Percentiles rank a stretch among this genome's conserved stretches.
Evolutionary conservation across 1,139 yeast genomes (phyloP).

Genomic region (Yamadazyma sp.): DNA sequence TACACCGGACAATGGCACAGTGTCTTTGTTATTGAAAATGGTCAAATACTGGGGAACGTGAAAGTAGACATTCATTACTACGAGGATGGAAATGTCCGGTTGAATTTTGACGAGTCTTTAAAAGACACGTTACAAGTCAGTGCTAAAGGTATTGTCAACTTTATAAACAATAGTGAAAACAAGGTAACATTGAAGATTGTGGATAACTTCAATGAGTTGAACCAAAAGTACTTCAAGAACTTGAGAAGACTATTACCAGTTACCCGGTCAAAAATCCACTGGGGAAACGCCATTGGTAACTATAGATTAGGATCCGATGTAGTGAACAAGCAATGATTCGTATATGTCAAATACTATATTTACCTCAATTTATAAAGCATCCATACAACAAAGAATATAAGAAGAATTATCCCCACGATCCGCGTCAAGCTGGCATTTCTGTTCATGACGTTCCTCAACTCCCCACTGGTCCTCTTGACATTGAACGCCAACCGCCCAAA

Average conservation of each 20-base stretch:
- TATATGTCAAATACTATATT: too few species aligned
- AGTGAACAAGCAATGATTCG: neutral
- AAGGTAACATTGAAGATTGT: conserved; percentile 60
- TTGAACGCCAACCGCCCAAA: conserved; percentile 60
- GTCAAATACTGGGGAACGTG: conserved; percentile 51
- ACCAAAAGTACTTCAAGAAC: conserved; percentile 78
- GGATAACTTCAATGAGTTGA: conserved; percentile 65
- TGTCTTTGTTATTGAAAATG: conserved; percentile 49
- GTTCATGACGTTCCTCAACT: conserved; percentile 54
- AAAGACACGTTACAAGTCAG: conserved; percentile 17
- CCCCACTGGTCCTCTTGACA: conserved; percentile 65
- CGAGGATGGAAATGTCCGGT: conserved; percentile 93
- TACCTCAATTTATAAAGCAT: conserved; percentile 52
- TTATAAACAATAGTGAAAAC: conserved; percentile 62
- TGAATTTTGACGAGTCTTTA: conserved; percentile 54
- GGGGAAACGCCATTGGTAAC: conserved; percentile 93
- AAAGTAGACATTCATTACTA: conserved; percentile 82
- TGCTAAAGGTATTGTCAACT: conserved; percentile 42
- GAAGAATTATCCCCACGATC: conserved; percentile 49
- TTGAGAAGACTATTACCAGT: conserved; percentile 90
- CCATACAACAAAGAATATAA: conserved; percentile 66
- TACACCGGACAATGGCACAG: conserved; percentile 93
- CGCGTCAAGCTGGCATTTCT: conserved; percentile 45
- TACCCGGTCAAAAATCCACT: conserved; percentile 85
- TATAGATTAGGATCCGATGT: conserved; percentile 88